phyloP scores from a whole-genome alignment of 345 rosid species.

The Bretschneidera sinensis region DNA sequence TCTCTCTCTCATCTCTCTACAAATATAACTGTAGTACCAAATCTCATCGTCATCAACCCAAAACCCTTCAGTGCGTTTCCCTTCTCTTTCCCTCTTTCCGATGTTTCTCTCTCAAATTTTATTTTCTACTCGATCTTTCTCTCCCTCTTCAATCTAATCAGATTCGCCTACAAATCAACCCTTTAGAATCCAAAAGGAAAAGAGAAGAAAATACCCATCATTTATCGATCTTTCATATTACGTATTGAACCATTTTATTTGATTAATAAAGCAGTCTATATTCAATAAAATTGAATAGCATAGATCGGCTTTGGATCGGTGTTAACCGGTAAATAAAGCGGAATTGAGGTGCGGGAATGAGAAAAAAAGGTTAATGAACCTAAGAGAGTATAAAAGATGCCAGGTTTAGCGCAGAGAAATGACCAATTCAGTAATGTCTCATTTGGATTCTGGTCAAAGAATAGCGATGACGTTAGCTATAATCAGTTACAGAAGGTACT shows the following conservation, averaged over 20 bases:
- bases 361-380: slow-evolving; percentile 25
- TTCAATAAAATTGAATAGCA: slow-evolving; percentile 4
- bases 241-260: not conserved
- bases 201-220: not conserved
- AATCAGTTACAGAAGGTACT: slow-evolving; percentile 85
- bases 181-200: not conserved
- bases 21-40: slow-evolving; percentile 27
- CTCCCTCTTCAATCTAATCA: not conserved
- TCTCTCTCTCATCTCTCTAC: slow-evolving; percentile 1
- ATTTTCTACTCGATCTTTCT: slow-evolving; percentile 8
- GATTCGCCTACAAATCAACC: not conserved
- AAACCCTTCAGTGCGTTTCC: slow-evolving; percentile 6
- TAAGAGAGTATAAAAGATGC: slow-evolving; percentile 47
- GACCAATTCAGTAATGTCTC: slow-evolving; percentile 52
- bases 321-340: not conserved
- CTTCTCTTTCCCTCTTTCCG: slow-evolving; percentile 18
- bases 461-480: slow-evolving; percentile 60
- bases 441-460: slow-evolving; percentile 74
- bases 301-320: slow-evolving; percentile 23
- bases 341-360: slow-evolving; percentile 19
- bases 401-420: slow-evolving; percentile 69
- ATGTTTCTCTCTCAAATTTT: not conserved
- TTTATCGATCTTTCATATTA: not conserved
- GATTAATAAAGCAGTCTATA: not conserved
- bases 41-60: slow-evolving; percentile 36